These are phyloP conservation scores for Capsicum chinense DNA, from an alignment of 257 asterid genomes.

Conservation along the genomic window DNA sequence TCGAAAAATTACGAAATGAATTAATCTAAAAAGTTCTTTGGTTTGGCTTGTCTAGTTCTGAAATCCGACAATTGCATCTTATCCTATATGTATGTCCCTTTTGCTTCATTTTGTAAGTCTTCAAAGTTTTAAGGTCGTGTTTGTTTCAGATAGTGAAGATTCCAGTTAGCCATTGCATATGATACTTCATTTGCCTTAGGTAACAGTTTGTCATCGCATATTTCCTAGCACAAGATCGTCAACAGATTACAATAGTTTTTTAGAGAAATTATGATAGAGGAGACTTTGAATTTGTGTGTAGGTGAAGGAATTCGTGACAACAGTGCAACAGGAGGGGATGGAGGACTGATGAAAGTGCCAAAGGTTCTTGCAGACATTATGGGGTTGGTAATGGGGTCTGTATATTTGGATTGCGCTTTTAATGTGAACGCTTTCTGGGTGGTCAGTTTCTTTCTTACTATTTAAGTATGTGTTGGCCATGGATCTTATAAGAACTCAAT, in stretches of 20 bases:
- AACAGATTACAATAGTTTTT: neutral
- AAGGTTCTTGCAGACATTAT: slow-evolving; percentile 74
- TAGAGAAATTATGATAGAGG: neutral
- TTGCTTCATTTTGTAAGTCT: neutral
- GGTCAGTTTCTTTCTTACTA: slow-evolving; percentile 34
- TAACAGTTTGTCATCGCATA: too few relatives aligned
- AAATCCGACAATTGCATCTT: neutral
- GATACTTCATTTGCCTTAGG: too few relatives aligned
- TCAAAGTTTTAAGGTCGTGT: too few relatives aligned
- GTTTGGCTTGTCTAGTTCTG: neutral
- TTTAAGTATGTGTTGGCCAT: neutral
- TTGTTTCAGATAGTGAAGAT: too few relatives aligned
- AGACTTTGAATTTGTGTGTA: slow-evolving; percentile 31
- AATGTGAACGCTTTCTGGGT: slow-evolving; percentile 40
- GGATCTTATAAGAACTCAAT: neutral
- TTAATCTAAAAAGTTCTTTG: neutral
- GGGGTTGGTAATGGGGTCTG: slow-evolving; percentile 73
- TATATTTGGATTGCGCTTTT: slow-evolving; percentile 19
- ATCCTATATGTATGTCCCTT: neutral
- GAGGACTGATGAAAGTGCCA: slow-evolving; percentile 73
- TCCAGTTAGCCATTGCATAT: too few relatives aligned
- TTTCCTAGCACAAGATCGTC: neutral
- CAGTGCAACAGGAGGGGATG: slow-evolving; percentile 61
- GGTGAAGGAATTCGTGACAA: slow-evolving; percentile 67
- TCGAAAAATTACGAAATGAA: neutral